Evolutionary conservation across 306 rosid species (phyloP).

Genomic region (Calophaca sinica): DNA sequence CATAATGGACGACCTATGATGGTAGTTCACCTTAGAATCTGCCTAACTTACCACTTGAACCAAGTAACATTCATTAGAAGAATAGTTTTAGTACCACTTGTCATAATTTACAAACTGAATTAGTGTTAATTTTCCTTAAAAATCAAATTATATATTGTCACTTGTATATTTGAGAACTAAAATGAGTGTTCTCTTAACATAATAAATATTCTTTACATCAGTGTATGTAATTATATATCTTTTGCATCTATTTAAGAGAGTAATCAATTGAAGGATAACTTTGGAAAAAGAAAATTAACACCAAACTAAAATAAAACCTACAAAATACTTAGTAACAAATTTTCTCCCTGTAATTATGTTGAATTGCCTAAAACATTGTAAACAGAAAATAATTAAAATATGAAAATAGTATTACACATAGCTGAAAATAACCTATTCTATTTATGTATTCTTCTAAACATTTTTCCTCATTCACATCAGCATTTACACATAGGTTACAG

Average conservation of each 20-base stretch:
- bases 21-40: no score
- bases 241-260: background rate
- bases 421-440: constrained; percentile 30
- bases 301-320: constrained; percentile 17
- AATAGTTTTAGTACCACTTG: no score
- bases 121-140: no score
- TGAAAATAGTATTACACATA: constrained; percentile 30
- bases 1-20: no score
- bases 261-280: constrained; percentile 6
- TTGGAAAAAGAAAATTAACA: background rate
- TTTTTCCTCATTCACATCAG: background rate
- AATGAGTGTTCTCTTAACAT: no score
- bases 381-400: constrained; percentile 23
- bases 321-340: no score
- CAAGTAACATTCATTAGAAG: no score
- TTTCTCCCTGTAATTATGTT: constrained; percentile 20
- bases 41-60: no score
- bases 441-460: background rate
- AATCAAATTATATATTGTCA: no score
- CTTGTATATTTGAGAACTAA: no score
- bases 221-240: background rate
- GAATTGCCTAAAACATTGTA: constrained; percentile 23
- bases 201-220: no score
- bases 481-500: background rate
- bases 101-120: no score